Evolutionary conservation across 2,329 filamentous ascomycete genomes (phyloP).

Genomic region (Mycocentrospora acerina): DNA sequence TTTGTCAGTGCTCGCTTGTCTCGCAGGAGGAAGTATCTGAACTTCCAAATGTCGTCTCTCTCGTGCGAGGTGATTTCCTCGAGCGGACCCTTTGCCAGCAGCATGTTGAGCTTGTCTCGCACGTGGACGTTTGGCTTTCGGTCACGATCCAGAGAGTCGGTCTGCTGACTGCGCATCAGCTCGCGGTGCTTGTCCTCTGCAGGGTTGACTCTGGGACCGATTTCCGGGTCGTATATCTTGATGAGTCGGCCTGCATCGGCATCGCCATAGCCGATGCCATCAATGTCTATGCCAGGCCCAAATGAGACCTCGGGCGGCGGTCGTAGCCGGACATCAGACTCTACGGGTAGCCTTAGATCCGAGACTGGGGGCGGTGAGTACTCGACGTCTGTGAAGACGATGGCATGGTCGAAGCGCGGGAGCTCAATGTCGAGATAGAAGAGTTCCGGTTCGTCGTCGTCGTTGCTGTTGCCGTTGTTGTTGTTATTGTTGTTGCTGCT

Average conservation of each 20-base stretch:
- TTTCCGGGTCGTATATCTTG: conserved; percentile 89
- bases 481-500: conserved; percentile 18
- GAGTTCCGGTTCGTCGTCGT: conserved; percentile 57
- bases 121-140: conserved; percentile 95
- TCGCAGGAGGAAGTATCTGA: conserved; percentile 87
- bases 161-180: conserved; percentile 86
- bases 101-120: conserved; percentile 86
- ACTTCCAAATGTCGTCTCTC: conserved; percentile 96
- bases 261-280: conserved; percentile 57
- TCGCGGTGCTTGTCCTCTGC: conserved; percentile 93
- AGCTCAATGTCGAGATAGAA: conserved; percentile 90
- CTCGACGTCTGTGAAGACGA: conserved; percentile 93
- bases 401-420: conserved; percentile 90
- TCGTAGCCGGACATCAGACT: conserved; percentile 69
- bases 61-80: conserved; percentile 86
- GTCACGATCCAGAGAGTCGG: conserved; percentile 92
- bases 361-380: conserved; percentile 85
- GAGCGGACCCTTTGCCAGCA: conserved; percentile 90
- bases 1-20: conserved; percentile 89
- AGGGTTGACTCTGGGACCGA: conserved; percentile 85
- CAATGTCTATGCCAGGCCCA: conserved; percentile 81
- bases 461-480: conserved; percentile 18
- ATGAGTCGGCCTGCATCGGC: conserved; percentile 65
- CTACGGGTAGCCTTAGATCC: conserved; percentile 64
- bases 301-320: conserved; percentile 86